phyloP scores from a whole-genome alignment of 305 asterid genomes.

The Petunia hybrid region DNA sequence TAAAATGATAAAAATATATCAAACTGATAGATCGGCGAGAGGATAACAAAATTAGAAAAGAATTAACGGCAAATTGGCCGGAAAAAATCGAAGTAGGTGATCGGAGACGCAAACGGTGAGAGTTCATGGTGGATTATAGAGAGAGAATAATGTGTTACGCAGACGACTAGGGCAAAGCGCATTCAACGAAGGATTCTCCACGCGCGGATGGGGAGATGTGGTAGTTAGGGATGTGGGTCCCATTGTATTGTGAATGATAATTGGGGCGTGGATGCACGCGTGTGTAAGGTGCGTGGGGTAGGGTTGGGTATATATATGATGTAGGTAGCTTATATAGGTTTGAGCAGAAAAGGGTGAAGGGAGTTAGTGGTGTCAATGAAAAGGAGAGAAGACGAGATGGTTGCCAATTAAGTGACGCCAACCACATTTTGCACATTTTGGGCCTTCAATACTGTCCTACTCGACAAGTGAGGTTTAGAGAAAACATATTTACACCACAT shows the following conservation, averaged over 20 bases:
- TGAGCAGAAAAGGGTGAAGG: constrained; percentile 27
- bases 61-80: constrained; percentile 33
- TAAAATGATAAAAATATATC: not conserved
- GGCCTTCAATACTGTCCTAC: not conserved
- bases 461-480: too few species aligned
- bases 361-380: constrained; percentile 20
- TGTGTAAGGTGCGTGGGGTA: not conserved
- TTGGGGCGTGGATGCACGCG: constrained; percentile 35
- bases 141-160: constrained; percentile 40
- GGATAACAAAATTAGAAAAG: not conserved
- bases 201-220: constrained; percentile 48
- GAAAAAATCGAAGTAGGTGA: constrained; percentile 38
- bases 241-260: not conserved
- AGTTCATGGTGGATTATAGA: constrained; percentile 49
- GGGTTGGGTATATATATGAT: not conserved
- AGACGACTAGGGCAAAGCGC: constrained; percentile 64
- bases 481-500: too few species aligned
- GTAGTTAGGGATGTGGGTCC: not conserved
- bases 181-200: constrained; percentile 45
- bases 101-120: constrained; percentile 64
- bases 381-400: not conserved
- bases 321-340: constrained; percentile 39
- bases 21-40: constrained; percentile 18
- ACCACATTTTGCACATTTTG: not conserved
- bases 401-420: not conserved